These are phyloP conservation scores for Gymnopus androsaceus DNA, from an alignment of 1,284 basidiomycete species.

Conservation along the genomic window DNA sequence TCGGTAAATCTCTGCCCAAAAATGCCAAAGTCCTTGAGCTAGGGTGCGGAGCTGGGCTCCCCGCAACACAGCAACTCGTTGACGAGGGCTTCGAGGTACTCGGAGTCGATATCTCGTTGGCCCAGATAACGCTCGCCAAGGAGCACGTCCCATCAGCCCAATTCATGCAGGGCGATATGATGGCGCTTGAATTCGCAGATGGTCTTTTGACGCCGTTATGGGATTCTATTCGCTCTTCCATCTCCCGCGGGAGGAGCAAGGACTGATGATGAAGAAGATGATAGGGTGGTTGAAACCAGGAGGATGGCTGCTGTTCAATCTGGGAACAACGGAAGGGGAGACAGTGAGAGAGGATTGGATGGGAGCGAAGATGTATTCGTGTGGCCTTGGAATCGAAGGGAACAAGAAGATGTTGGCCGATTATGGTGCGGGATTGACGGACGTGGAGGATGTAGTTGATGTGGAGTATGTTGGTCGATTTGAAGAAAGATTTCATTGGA, in stretches of 20 bases:
- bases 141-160: constrained; percentile 1
- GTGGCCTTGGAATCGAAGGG: constrained; percentile 2
- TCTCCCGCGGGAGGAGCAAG: constrained; percentile 5
- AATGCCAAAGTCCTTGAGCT: constrained; percentile 1
- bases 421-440: not conserved
- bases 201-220: constrained; percentile 2
- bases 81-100: not conserved
- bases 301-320: constrained; percentile 5
- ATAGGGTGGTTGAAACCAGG: constrained; percentile 3
- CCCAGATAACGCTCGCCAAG: constrained; percentile 1
- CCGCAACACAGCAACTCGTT: not conserved
- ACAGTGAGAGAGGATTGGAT: constrained; percentile 1
- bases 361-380: constrained; percentile 4
- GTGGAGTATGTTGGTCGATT: not conserved
- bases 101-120: constrained; percentile 4
- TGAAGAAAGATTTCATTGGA: constrained; percentile 6
- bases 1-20: not conserved
- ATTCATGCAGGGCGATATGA: constrained; percentile 7
- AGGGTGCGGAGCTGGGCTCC: constrained; percentile 4
- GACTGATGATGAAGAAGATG: constrained; percentile 5
- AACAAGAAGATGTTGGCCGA: not conserved
- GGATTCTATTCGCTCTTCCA: constrained; percentile 5
- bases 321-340: not conserved
- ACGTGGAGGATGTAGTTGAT: constrained; percentile 1
- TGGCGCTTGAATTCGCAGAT: not conserved